Evolutionary conservation across 179 eudicot genomes (phyloP).

Genomic region (Drosera spatulata): DNA sequence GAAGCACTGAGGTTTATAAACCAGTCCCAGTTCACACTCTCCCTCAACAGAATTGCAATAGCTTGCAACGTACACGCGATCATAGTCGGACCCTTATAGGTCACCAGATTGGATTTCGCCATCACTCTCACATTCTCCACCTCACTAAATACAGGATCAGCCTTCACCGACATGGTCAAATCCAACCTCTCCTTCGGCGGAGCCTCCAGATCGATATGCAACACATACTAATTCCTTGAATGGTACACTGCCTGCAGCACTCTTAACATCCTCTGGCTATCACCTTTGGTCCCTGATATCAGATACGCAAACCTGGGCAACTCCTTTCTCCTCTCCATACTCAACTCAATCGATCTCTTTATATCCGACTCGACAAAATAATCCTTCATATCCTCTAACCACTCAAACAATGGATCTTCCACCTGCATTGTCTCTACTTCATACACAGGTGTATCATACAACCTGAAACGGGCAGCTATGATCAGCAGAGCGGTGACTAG

Average conservation of each 20-base stretch:
- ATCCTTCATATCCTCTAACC: slow-evolving; percentile 15
- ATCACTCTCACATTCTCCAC: slow-evolving; percentile 82
- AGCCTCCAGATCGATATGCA: slow-evolving; percentile 82
- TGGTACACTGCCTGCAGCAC: slow-evolving; percentile 61
- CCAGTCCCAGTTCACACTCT: slow-evolving; percentile 92
- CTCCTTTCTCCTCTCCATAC: slow-evolving; percentile 10
- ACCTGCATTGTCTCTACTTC: slow-evolving; percentile 19
- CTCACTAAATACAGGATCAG: slow-evolving; percentile 39
- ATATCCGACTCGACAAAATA: slow-evolving; percentile 47
- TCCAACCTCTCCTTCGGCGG: slow-evolving; percentile 56
- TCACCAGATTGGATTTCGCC: slow-evolving; percentile 80
- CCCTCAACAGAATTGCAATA: slow-evolving; percentile 77
- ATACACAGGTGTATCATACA: slow-evolving; percentile 22
- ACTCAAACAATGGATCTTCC: slow-evolving; percentile 11
- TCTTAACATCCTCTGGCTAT: slow-evolving; percentile 46
- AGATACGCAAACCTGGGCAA: slow-evolving; percentile 67
- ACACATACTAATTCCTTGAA: slow-evolving; percentile 63
- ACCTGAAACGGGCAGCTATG: slow-evolving; percentile 26
- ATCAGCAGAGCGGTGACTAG: slow-evolving; percentile 31
- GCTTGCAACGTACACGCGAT: slow-evolving; percentile 93
- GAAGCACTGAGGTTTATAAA: slow-evolving; percentile 97
- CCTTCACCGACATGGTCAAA: slow-evolving; percentile 41
- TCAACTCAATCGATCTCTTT: slow-evolving; percentile 12
- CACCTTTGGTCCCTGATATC: slow-evolving; percentile 68
- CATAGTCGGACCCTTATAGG: slow-evolving; percentile 97